Base-by-base conservation (phyloP, 2,329 filamentous ascomycete species). In the Blastomyces gilchristii region DNA sequence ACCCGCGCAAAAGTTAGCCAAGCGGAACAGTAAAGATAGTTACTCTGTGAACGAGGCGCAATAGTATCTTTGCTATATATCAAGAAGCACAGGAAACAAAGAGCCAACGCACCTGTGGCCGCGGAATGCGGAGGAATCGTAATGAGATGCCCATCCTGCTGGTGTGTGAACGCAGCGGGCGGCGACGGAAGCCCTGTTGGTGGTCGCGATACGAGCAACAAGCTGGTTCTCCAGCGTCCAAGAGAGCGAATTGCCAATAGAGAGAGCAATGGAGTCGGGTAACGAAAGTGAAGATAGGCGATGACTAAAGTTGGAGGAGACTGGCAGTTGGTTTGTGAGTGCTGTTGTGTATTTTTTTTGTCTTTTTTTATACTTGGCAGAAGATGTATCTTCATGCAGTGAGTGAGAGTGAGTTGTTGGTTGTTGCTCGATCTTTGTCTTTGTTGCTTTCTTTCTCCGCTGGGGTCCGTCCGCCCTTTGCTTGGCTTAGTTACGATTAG, bases 51-150 rank as follows among this genome's bases (percentile, higher is more conserved):
- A 39, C 37, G 37, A 39, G 8, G 37, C 1, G 37, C 12, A 39
- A 39, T 12, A 9, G 37, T 39, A 39, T 39, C 2, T 39, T 39
- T 18, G 54, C n/a, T 52, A 52, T 61, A 52, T 25, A 50, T 31
- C 18, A 6, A 16, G 9, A 45, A 25, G 14, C 18, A n/a, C 47
- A 1, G 25, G 16, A 34, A 50, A 16, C 37, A 61, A 52, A n/a
- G 54, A 54, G 49, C 47, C 47, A 64, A 68, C 70, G 64, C 73
- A 79, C 79, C 75, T 80, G 74, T 70, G 79, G 79, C 74, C 79
- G 77, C 72, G 77, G 79, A 66, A 80, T 75, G 75, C 79, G 79
- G 73, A 80, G 69, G 65, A 78, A 74, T 64, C 78, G 77, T 50
- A 62, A 50, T 69, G 71, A 69, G 60, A 75, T 71, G 64, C 75